These are phyloP conservation scores for Beauveria caledonica DNA, from an alignment of 2,329 filamentous ascomycete species.

Conservation along the genomic window DNA sequence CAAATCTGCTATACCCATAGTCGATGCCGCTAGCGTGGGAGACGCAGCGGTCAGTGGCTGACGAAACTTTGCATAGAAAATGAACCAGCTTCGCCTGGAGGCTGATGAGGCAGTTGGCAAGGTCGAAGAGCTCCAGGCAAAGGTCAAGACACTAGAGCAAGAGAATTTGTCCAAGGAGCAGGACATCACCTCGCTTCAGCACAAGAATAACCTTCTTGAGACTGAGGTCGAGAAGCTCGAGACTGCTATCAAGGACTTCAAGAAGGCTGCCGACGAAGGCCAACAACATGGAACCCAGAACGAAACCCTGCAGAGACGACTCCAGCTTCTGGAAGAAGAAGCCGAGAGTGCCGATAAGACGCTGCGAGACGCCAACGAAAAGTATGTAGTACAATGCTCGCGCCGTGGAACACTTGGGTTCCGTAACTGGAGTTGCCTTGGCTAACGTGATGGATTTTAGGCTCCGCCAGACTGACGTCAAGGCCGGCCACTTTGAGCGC, in stretches of 20 bases:
- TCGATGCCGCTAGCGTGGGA: neutral
- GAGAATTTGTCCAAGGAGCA: slow-evolving; percentile 96
- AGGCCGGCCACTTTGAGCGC: slow-evolving; percentile 97
- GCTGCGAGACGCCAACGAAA: slow-evolving; percentile 94
- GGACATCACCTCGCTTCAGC: slow-evolving; percentile 90
- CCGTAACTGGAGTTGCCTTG: neutral
- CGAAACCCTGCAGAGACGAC: slow-evolving; percentile 82
- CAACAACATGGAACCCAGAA: slow-evolving; percentile 78
- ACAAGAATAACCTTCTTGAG: slow-evolving; percentile 92
- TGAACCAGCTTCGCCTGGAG: slow-evolving; percentile 90
- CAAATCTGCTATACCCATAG: neutral
- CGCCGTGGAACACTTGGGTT: neutral
- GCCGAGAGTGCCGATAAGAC: slow-evolving; percentile 95
- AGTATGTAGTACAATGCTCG: slow-evolving; percentile 52
- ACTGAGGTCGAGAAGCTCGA: slow-evolving; percentile 89
- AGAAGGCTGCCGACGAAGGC: slow-evolving; percentile 78
- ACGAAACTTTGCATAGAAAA: slow-evolving; percentile 55
- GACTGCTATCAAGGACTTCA: slow-evolving; percentile 71
- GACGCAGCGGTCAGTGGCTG: slow-evolving; percentile 16
- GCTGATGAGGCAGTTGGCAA: slow-evolving; percentile 75
- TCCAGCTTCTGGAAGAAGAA: slow-evolving; percentile 96
- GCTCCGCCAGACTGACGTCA: slow-evolving; percentile 97
- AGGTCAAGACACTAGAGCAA: slow-evolving; percentile 86
- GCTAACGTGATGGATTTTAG: slow-evolving; percentile 37
- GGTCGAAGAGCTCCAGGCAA: slow-evolving; percentile 78